Base-by-base conservation (phyloP, 192 early-diverging fungal species). In the Globomyces pollinis-pini region DNA sequence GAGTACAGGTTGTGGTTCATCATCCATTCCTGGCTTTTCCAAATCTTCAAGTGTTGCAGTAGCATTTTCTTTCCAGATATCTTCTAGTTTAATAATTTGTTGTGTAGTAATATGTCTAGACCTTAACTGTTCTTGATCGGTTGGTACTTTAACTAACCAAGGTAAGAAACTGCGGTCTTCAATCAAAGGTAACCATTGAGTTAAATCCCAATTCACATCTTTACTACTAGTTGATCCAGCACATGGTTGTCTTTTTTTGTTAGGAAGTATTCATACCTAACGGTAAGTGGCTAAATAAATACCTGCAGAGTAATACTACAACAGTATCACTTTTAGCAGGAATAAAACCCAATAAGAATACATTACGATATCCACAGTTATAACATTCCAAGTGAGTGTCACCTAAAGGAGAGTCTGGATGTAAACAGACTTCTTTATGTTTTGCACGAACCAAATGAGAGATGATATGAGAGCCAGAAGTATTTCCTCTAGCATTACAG, bases 241-340 rank as follows among this genome's bases (percentile, higher is more conserved):
- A 61, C 96, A 99, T 20, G 92, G 86, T 69, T 89, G 88, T 50
- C 92, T n/a, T n/a, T n/a, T n/a, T n/a, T n/a, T n/a, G n/a, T n/a
- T n/a, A n/a, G n/a, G n/a, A n/a, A n/a, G n/a, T n/a, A n/a, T n/a
- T n/a, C n/a, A n/a, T n/a, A n/a, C n/a, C n/a, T n/a, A n/a, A n/a
- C n/a, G n/a, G n/a, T n/a, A n/a, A n/a, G n/a, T n/a, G n/a, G n/a
- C n/a, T n/a, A n/a, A n/a, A n/a, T n/a, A n/a, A n/a, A n/a, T n/a
- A n/a, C n/a, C n/a, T 87, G 67, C 96, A 99, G 34, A 99, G 81
- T 26, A 99, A 73, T 13, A 99, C 94, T 6, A 99, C 93, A 7
- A 99, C 94, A 2, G 94, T 93, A 64, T 98, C 93, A 26, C 87
- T 86, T 74, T 99, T 99, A 21, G 96, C 96, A 4, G 96, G 96